A percentile compares a stretch with the other conserved stretches of the same genome.
These are phyloP conservation scores for Pythium periplocum DNA, from an alignment of 352 stramenopile species.

Conservation along the genomic window DNA sequence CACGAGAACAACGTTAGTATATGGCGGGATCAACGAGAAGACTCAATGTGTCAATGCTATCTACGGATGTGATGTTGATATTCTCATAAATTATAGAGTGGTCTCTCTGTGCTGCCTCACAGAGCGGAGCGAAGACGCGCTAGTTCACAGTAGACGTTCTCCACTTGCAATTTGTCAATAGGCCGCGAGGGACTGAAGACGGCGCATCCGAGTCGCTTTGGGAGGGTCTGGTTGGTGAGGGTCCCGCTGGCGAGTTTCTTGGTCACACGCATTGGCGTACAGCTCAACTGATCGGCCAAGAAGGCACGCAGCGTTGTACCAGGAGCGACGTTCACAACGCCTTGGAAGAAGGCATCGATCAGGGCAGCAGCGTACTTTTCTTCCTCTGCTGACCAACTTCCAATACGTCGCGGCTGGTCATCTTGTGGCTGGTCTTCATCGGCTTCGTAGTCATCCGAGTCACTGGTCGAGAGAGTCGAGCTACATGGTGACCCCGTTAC, in stretches of 20 bases:
- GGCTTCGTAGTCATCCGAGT: background rate
- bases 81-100: too few relatives aligned
- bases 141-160: slow-evolving; percentile 7
- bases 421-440: too few relatives aligned
- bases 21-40: too few relatives aligned
- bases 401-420: slow-evolving; percentile 5
- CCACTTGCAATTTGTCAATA: slow-evolving; percentile 2
- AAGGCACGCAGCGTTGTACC: slow-evolving; percentile 86
- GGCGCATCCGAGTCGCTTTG: slow-evolving; percentile 21
- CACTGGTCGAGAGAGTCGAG: too few relatives aligned
- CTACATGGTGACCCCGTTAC: too few relatives aligned
- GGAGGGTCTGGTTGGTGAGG: slow-evolving; percentile 16
- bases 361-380: slow-evolving; percentile 73
- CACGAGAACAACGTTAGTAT: too few relatives aligned
- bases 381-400: slow-evolving; percentile 33
- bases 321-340: slow-evolving; percentile 72
- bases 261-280: slow-evolving; percentile 92
- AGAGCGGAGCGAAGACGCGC: slow-evolving; percentile 7
- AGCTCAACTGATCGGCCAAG: slow-evolving; percentile 86
- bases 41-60: too few relatives aligned
- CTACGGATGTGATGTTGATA: too few relatives aligned
- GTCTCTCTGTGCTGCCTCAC: too few relatives aligned
- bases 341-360: slow-evolving; percentile 86
- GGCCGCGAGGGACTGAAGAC: slow-evolving; percentile 14
- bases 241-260: slow-evolving; percentile 85